phyloP scores from a whole-genome alignment of 805 yeast species.

The Lachancea mirantina region DNA sequence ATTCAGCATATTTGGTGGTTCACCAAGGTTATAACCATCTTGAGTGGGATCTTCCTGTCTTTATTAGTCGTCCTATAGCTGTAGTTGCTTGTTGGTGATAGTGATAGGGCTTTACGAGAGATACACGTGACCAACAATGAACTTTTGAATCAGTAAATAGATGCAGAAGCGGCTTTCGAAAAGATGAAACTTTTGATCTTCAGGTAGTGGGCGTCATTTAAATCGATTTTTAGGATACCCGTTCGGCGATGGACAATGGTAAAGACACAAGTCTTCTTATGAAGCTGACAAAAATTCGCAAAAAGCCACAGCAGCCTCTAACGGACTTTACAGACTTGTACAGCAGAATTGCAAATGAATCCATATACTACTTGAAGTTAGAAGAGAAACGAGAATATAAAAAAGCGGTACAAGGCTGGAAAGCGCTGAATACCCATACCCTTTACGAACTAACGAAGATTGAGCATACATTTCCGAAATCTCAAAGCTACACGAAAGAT shows the following conservation, averaged over 20 bases:
- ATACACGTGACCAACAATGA: too few relatives aligned
- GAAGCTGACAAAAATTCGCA: constrained; percentile 34
- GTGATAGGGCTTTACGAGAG: too few relatives aligned
- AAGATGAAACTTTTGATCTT: too few relatives aligned
- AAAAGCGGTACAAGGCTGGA: constrained; percentile 68
- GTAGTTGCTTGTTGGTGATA: too few relatives aligned
- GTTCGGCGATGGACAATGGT: constrained; percentile 9
- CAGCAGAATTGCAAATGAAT: constrained; percentile 52
- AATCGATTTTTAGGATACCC: neutral
- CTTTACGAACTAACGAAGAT: constrained; percentile 48
- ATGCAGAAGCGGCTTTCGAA: too few relatives aligned
- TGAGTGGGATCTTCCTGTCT: constrained; percentile 37
- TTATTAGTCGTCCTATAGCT: constrained; percentile 10
- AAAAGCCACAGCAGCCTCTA: constrained; percentile 53
- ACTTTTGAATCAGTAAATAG: too few relatives aligned
- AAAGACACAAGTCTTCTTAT: constrained; percentile 11
- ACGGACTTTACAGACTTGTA: constrained; percentile 54
- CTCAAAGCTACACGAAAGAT: constrained; percentile 35
- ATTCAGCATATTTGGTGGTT: constrained; percentile 97
- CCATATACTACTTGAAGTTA: constrained; percentile 48
- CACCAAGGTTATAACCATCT: constrained; percentile 46
- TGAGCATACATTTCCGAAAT: constrained; percentile 35
- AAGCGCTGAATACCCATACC: constrained; percentile 55
- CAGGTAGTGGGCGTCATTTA: too few relatives aligned
- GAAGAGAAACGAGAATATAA: constrained; percentile 49